A percentile compares a stretch with the other conserved stretches of the same genome.
These are phyloP conservation scores for Trichoderma afroharzianum DNA, from an alignment of 2,329 filamentous ascomycete species.

Conservation along the genomic window DNA sequence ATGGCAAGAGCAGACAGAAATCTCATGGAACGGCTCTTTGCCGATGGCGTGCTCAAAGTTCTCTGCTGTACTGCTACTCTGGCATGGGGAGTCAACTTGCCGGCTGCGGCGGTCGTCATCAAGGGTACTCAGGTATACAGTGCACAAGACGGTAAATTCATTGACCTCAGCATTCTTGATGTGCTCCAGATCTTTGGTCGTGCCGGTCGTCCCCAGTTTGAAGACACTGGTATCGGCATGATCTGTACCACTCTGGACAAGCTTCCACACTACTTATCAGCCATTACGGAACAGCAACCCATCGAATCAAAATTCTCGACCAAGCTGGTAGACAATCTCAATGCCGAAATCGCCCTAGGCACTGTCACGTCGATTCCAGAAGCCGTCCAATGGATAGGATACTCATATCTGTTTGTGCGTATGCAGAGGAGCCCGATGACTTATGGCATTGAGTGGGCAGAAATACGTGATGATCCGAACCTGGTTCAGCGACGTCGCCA, in stretches of 20 bases:
- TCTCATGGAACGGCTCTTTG: conserved; percentile 89
- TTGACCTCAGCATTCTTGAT: conserved; percentile 92
- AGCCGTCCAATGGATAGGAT: conserved; percentile 95
- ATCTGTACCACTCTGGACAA: conserved; percentile 97
- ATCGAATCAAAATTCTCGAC: conserved; percentile 96
- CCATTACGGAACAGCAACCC: conserved; percentile 91
- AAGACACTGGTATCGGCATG: conserved; percentile 96
- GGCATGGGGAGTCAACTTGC: conserved; percentile 98
- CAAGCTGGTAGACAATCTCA: conserved; percentile 93
- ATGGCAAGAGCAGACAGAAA: conserved; percentile 95
- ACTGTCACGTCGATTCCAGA: conserved; percentile 94
- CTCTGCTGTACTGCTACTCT: conserved; percentile 97
- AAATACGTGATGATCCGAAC: conserved; percentile 81
- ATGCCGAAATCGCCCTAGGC: conserved; percentile 88
- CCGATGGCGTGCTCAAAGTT: conserved; percentile 89
- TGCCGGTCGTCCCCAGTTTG: conserved; percentile 94
- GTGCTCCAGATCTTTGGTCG: conserved; percentile 98
- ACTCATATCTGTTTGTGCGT: conserved; percentile 94
- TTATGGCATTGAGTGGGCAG: conserved; percentile 93
- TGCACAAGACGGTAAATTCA: conserved; percentile 91
- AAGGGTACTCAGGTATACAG: conserved; percentile 98
- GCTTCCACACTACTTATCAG: conserved; percentile 82
- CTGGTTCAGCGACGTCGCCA: conserved; percentile 82
- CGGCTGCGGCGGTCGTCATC: conserved; percentile 93
- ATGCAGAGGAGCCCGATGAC: conserved; percentile 90